phyloP scores from a whole-genome alignment of 2,329 filamentous ascomycete genomes.

The Beauveria asiatica region DNA sequence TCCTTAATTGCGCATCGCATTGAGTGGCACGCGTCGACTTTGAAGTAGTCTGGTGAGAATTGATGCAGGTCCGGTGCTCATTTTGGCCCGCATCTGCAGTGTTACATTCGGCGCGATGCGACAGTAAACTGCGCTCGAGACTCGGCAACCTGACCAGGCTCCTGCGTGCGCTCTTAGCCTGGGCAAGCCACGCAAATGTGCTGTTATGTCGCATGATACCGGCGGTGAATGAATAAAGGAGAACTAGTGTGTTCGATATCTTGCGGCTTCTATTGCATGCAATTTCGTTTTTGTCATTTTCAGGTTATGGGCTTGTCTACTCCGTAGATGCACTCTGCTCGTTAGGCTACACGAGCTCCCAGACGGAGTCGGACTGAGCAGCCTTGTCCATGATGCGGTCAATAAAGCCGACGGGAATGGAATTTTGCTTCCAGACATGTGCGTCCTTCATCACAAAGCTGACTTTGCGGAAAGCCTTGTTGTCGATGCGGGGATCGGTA shows the following conservation, averaged over 20 bases:
- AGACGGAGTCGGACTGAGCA: neutral
- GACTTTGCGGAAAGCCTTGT: constrained; percentile 35
- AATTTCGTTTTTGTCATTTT: neutral
- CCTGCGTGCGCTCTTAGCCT: neutral
- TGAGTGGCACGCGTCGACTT: neutral
- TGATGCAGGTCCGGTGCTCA: constrained; percentile 7
- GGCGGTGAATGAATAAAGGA: neutral
- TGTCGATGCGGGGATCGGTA: constrained; percentile 33
- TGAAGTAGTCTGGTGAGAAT: neutral
- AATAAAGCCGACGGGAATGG: constrained; percentile 14
- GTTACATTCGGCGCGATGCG: constrained; percentile 4
- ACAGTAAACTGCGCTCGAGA: constrained; percentile 6
- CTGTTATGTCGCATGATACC: neutral
- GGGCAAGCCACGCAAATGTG: neutral
- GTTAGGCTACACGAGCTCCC: neutral
- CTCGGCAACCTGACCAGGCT: neutral
- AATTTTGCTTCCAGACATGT: constrained; percentile 36
- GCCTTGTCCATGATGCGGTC: constrained; percentile 7
- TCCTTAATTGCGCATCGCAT: neutral
- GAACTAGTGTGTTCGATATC: neutral
- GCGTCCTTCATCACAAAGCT: constrained; percentile 51
- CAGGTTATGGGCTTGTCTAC: neutral
- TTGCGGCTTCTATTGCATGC: neutral
- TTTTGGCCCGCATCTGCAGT: constrained; percentile 3
- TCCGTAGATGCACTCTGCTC: neutral